These are phyloP conservation scores for Sophora flavescens DNA, from an alignment of 306 rosid species.

Conservation along the genomic window DNA sequence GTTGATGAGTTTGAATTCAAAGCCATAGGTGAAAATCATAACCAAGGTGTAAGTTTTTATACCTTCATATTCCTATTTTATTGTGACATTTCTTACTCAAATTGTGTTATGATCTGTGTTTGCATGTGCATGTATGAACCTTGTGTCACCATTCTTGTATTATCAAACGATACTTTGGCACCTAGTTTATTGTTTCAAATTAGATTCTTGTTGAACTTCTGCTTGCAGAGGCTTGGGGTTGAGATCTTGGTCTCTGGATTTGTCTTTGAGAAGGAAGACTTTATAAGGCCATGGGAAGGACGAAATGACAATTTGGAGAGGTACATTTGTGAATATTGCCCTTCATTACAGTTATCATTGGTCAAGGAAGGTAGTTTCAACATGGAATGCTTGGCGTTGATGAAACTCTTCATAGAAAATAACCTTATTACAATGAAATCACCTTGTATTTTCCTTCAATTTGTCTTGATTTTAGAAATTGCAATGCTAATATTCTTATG, in stretches of 20 bases:
- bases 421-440: constrained; percentile 12
- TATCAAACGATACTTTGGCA: constrained; percentile 18
- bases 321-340: constrained; percentile 49
- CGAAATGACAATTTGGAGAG: constrained; percentile 73
- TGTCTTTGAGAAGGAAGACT: constrained; percentile 84
- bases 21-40: constrained; percentile 63
- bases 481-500: constrained; percentile 30
- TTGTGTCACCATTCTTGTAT: constrained; percentile 38
- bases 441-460: constrained; percentile 36
- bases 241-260: constrained; percentile 88
- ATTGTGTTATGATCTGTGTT: constrained; percentile 33
- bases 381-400: constrained; percentile 24
- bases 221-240: constrained; percentile 82
- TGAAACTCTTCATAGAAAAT: constrained; percentile 29
- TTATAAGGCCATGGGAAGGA: constrained; percentile 93
- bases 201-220: constrained; percentile 37
- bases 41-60: constrained; percentile 64
- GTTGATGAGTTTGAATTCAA: constrained; percentile 71
- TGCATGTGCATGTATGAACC: constrained; percentile 1
- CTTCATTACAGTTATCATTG: constrained; percentile 30
- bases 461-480: constrained; percentile 37
- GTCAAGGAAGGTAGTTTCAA: constrained; percentile 33
- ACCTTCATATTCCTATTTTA: constrained; percentile 35
- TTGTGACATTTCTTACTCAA: constrained; percentile 13
- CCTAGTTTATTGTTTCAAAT: constrained; percentile 34